Base-by-base conservation (phyloP, 2,329 filamentous ascomycete genomes). In the Aspergillus sp. region DNA sequence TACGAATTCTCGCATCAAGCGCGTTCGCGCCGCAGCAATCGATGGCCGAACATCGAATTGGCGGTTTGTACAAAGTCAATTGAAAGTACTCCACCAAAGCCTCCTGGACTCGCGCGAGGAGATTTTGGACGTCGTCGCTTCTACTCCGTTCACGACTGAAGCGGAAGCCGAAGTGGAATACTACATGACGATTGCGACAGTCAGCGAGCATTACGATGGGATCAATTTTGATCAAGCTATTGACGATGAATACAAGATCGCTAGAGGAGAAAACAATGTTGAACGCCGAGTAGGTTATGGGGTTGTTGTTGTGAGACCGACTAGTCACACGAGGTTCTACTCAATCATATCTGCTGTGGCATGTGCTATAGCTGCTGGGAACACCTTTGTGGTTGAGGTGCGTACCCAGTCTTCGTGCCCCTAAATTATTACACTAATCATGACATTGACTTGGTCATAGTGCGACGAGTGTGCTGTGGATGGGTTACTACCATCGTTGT, bases 191-290 rank as follows among this genome's bases (percentile, higher is more conserved):
- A 36, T 39, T 12, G 32, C 21, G 13, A 32, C 28, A 17, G 30
- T 54, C 8, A 54, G 25, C 19, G 15, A 54, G 25, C 25, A 54
- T 25, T 54, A 54, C 32, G 30, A 54, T 9, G 17, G 10, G 7
- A 39, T 54, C 36, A 38, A 43, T 38, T 54, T 54, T 17, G 51
- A 54, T 54, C 32, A 54, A 23, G 32, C 17, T 8, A 12, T 54
- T 10, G 25, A 38, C 32, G 15, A 54, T n/a, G 51, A 54, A 41
- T 54, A 54, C 17, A n/a, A 23, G 3, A 19, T 54, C n/a, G 51
- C 51, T 12, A 9, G 41, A n/a, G 51, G 51, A 2, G 15, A 41
- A 38, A 41, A 54, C 15, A 19, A 32, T 12, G 1, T 32, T 5
- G 30, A 39, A 15, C 25, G 51, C 19, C 15, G 51, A 10, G 51